Conservation (phyloP, 306 rosid genomes). For the Sechiopsis laciniata region DNA sequence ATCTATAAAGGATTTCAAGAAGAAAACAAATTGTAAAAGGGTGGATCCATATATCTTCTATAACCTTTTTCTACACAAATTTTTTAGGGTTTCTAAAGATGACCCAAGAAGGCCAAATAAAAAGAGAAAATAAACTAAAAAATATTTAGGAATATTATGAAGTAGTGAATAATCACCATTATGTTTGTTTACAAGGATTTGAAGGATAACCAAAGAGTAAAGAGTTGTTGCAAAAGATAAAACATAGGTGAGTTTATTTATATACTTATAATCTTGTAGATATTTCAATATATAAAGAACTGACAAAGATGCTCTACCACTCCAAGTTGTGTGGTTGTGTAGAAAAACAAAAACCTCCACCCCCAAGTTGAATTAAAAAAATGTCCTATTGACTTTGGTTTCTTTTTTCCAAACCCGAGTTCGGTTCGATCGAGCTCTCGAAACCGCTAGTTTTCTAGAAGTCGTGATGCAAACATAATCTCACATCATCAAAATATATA, state of each 20-base stretch:
- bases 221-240: background rate
- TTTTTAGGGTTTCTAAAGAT: background rate
- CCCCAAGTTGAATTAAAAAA: background rate
- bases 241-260: background rate
- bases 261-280: background rate
- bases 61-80: no score
- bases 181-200: background rate
- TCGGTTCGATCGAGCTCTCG: background rate
- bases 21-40: background rate
- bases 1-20: background rate
- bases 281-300: background rate
- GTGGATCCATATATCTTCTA: no score
- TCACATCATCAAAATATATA: background rate
- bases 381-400: background rate
- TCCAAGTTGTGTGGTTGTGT: background rate
- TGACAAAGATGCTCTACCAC: background rate
- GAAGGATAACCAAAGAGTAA: background rate
- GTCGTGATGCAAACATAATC: background rate
- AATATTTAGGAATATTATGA: background rate
- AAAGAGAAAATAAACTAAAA: no score
- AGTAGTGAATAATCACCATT: background rate
- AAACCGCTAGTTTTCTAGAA: background rate
- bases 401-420: background rate
- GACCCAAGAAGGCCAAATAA: background rate
- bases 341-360: background rate